Conservation (phyloP, 2,329 filamentous ascomycete genomes). For the Fusarium subtropicale region DNA sequence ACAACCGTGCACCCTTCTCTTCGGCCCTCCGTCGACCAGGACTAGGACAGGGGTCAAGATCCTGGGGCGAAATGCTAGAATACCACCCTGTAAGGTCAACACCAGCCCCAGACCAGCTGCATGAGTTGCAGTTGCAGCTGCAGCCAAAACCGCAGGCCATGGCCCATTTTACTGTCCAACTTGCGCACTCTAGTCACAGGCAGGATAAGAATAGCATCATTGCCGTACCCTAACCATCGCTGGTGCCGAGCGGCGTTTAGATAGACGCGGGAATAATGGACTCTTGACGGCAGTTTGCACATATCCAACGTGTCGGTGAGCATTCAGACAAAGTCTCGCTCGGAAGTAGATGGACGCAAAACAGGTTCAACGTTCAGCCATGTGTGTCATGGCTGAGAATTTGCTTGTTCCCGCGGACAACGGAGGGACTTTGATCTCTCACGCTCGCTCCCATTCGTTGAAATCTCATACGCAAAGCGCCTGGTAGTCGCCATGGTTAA, state of each 20-base stretch:
- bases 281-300: constrained; percentile 2
- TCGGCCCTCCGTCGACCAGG: constrained; percentile 23
- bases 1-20: constrained; percentile 17
- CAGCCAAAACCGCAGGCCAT: constrained; percentile 22
- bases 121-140: constrained; percentile 30
- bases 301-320: constrained; percentile 5
- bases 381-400: constrained; percentile 16
- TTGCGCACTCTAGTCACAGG: background rate
- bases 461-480: constrained; percentile 39
- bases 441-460: constrained; percentile 40
- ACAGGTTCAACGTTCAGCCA: constrained; percentile 11
- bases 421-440: background rate
- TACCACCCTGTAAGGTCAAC: constrained; percentile 6
- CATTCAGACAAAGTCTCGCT: background rate
- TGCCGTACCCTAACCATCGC: constrained; percentile 1
- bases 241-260: constrained; percentile 35
- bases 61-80: constrained; percentile 22
- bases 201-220: constrained; percentile 41
- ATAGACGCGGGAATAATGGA: constrained; percentile 29
- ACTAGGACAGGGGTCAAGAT: constrained; percentile 8
- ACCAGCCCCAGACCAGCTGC: constrained; percentile 39
- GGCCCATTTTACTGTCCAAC: constrained; percentile 12
- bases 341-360: background rate
- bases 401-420: constrained; percentile 32
- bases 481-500: constrained; percentile 31